Conservation (phyloP, 768 basidiomycete species). For the Mrakia frigida region DNA sequence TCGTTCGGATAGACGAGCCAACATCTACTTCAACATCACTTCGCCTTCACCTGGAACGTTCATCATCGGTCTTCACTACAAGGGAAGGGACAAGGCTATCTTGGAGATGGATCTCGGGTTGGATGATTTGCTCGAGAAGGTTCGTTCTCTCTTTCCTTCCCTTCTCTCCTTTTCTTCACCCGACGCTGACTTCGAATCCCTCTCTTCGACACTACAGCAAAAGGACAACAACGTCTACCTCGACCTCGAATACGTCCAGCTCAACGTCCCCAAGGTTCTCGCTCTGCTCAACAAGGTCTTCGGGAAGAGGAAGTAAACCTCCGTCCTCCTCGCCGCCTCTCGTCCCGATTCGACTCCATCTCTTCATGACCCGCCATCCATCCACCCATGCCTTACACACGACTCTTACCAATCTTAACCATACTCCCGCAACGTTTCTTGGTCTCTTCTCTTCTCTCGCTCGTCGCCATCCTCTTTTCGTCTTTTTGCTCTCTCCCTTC, state of each 20-base stretch:
- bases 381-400: background rate
- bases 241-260: slow-evolving; percentile 94
- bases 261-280: slow-evolving; percentile 92
- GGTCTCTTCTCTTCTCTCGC: background rate
- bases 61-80: slow-evolving; percentile 97
- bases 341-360: background rate
- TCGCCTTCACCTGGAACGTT: slow-evolving; percentile 97
- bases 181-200: background rate
- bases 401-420: background rate
- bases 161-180: background rate
- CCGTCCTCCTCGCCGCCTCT: background rate
- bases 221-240: slow-evolving; percentile 96
- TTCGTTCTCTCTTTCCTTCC: slow-evolving; percentile 43
- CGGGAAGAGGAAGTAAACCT: slow-evolving; percentile 26
- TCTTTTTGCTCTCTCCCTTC: slow-evolving; percentile 2
- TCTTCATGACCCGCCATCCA: background rate
- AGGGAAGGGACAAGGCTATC: slow-evolving; percentile 97
- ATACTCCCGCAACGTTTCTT: background rate
- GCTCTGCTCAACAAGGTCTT: slow-evolving; percentile 43
- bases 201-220: slow-evolving; percentile 57
- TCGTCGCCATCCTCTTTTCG: background rate
- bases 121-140: slow-evolving; percentile 96
- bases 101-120: slow-evolving; percentile 99
- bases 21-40: slow-evolving; percentile 98
- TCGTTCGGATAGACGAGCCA: slow-evolving; percentile 66